A percentile compares a stretch with the other conserved stretches of the same genome.
Conservation (phyloP, 768 basidiomycete genomes). For the Termitomyces titanicus region DNA sequence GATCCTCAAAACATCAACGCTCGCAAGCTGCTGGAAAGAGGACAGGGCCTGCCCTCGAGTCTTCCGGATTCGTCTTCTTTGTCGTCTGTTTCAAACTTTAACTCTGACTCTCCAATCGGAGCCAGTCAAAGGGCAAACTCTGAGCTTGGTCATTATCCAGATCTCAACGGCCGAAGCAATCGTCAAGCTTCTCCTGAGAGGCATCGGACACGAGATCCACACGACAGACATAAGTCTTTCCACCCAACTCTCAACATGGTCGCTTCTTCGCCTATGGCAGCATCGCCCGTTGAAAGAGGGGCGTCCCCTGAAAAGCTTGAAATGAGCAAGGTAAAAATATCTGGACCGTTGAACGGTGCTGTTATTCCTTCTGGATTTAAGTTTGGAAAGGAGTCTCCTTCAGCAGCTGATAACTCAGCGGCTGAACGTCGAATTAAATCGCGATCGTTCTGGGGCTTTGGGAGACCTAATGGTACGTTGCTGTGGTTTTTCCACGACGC, state of each 20-base stretch:
- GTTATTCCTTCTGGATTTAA: constrained; percentile 89
- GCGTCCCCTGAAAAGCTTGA: constrained; percentile 55
- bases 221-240: constrained; percentile 59
- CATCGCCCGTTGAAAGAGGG: constrained; percentile 45
- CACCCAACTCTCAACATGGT: constrained; percentile 54
- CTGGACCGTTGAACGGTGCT: constrained; percentile 79
- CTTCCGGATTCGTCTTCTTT: constrained; percentile 56
- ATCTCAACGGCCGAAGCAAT: constrained; percentile 39
- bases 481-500: background rate
- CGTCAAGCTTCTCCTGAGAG: constrained; percentile 54
- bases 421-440: constrained; percentile 86
- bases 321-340: constrained; percentile 76
- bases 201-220: constrained; percentile 44
- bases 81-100: constrained; percentile 52
- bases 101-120: constrained; percentile 24
- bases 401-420: constrained; percentile 31
- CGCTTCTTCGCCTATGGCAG: constrained; percentile 40
- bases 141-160: constrained; percentile 78
- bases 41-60: constrained; percentile 44
- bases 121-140: constrained; percentile 66
- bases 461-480: constrained; percentile 51
- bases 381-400: constrained; percentile 71
- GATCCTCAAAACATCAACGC: constrained; percentile 36
- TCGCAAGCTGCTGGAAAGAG: constrained; percentile 38
- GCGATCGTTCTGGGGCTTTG: constrained; percentile 91